phyloP scores from a whole-genome alignment of 73 alveolate species.

The Effrenium voratum region DNA sequence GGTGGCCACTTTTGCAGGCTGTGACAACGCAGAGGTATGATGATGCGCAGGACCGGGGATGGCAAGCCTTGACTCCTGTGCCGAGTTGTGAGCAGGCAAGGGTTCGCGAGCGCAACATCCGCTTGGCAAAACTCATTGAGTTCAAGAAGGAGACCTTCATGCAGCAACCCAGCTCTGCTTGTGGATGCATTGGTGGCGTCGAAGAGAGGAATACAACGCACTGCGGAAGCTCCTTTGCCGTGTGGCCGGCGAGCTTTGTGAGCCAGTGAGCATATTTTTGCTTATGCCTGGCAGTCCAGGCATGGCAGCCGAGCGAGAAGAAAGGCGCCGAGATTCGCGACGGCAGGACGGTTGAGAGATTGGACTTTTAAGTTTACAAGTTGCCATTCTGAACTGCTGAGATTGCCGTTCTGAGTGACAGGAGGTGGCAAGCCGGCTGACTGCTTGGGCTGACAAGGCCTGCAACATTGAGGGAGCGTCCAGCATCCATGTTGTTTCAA shows the following conservation, averaged over 20 bases:
- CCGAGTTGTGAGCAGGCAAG: constrained; percentile 11
- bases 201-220: constrained; percentile 36
- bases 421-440: constrained; percentile 8
- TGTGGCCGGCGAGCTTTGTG: background rate
- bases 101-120: constrained; percentile 53
- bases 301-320: constrained; percentile 59
- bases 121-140: constrained; percentile 72
- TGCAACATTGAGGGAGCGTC: no score
- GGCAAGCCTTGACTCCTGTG: background rate
- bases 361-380: no score
- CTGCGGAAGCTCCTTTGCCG: constrained; percentile 35
- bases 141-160: constrained; percentile 36
- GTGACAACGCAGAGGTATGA: constrained; percentile 38
- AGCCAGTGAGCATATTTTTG: background rate
- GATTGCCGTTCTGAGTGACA: background rate
- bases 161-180: background rate
- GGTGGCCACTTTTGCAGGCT: background rate
- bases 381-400: background rate
- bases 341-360: constrained; percentile 22
- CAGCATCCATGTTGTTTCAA: no score
- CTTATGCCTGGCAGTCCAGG: background rate
- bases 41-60: constrained; percentile 38
- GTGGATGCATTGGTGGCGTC: background rate
- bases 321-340: constrained; percentile 71
- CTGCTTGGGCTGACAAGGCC: constrained; percentile 15